A percentile compares a stretch with the other conserved stretches of the same genome.
Conservation (phyloP, 2,329 filamentous ascomycete species). For the Incumbomyces delicatus region DNA sequence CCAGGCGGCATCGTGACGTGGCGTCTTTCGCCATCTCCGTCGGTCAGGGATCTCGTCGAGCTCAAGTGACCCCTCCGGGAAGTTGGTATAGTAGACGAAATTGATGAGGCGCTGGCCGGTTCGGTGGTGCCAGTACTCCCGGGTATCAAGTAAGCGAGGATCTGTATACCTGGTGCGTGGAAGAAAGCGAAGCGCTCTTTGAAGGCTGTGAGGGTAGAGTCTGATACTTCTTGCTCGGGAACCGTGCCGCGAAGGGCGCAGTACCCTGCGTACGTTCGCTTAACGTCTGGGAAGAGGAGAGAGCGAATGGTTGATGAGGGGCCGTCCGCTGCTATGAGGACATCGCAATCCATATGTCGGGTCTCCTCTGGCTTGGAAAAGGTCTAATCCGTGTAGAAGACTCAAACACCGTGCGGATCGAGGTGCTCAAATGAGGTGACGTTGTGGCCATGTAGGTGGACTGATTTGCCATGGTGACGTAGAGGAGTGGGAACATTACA, state of each 20-base stretch:
- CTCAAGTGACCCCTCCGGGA: conserved; percentile 12
- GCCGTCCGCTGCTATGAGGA: conserved; percentile 13
- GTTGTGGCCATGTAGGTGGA: conserved; percentile 6
- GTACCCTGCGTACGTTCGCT: conserved; percentile 27
- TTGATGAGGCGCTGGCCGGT: conserved; percentile 35
- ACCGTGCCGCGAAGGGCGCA: conserved; percentile 35
- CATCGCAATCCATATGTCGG: conserved; percentile 14
- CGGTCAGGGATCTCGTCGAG: conserved; percentile 25
- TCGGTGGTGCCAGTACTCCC: conserved; percentile 30
- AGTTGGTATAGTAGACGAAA: conserved; percentile 38
- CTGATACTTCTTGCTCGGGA: conserved; percentile 22
- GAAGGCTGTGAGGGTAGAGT: conserved; percentile 22
- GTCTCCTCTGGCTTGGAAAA: no score
- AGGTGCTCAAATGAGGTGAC: conserved; percentile 7
- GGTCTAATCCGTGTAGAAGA: conserved; percentile 7
- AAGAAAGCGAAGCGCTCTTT: conserved; percentile 33
- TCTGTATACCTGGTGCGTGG: conserved; percentile 30
- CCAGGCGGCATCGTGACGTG: conserved; percentile 29
- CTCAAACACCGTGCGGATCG: conserved; percentile 10
- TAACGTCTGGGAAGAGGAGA: conserved; percentile 2
- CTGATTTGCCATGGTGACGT: conserved; percentile 9
- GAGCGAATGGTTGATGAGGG: conserved; percentile 7
- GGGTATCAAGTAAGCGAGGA: conserved; percentile 36
- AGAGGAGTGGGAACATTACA: no score
- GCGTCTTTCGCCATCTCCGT: conserved; percentile 21